phyloP scores from a whole-genome alignment of 164 flowering plant species.

The Saururus chinensis region DNA sequence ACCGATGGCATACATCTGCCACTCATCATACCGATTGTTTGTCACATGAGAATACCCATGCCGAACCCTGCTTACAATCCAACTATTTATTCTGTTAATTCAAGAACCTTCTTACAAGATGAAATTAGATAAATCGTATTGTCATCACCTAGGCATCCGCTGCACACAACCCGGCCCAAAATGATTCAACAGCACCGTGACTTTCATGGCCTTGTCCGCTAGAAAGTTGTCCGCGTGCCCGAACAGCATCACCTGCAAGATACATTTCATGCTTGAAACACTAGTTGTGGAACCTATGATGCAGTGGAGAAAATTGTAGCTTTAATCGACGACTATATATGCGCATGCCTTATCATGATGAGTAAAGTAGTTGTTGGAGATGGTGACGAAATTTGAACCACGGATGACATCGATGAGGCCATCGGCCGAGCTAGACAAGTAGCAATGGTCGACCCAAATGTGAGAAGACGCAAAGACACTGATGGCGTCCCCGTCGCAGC shows the following conservation, averaged over 20 bases:
- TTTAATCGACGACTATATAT: neutral
- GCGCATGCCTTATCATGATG: slow-evolving; percentile 15
- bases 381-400: slow-evolving; percentile 21
- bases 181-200: slow-evolving; percentile 57
- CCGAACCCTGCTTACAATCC: slow-evolving; percentile 21
- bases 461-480: slow-evolving; percentile 12
- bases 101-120: neutral
- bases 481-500: slow-evolving; percentile 23
- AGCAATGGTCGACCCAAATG: slow-evolving; percentile 25
- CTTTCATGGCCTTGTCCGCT: slow-evolving; percentile 52
- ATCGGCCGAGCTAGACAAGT: slow-evolving; percentile 11
- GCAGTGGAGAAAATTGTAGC: neutral
- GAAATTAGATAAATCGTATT: neutral
- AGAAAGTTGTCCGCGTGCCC: slow-evolving; percentile 44
- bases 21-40: slow-evolving; percentile 33
- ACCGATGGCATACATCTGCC: slow-evolving; percentile 52
- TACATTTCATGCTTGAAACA: no score
- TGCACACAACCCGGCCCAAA: slow-evolving; percentile 59
- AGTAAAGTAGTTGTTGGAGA: slow-evolving; percentile 22
- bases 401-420: slow-evolving; percentile 24
- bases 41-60: slow-evolving; percentile 38
- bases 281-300: no score
- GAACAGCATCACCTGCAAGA: slow-evolving; percentile 56
- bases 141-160: slow-evolving; percentile 70
- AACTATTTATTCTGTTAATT: neutral